Conservation (phyloP, 495 filamentous ascomycete genomes). For the Hyaloscypha bicolor region DNA sequence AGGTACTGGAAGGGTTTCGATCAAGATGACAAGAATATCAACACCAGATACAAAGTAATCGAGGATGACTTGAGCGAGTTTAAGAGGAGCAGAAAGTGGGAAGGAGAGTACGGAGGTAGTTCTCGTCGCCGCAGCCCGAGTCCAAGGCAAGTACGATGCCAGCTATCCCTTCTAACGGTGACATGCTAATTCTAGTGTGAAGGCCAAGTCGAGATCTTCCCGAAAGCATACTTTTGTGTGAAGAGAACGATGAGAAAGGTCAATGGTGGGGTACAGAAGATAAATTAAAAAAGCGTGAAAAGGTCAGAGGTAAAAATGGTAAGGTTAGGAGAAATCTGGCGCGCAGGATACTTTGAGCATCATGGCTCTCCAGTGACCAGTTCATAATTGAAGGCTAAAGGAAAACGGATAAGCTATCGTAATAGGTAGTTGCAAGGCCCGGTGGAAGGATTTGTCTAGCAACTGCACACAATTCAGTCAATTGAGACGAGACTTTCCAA, state of each 20-base stretch:
- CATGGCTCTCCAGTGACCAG: no score
- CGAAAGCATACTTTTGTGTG: background rate
- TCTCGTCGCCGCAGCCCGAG: background rate
- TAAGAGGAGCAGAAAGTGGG: background rate
- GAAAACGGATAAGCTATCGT: background rate
- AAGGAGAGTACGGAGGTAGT: background rate
- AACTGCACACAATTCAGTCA: background rate
- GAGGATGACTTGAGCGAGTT: background rate
- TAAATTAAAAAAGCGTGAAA: background rate
- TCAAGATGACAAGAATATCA: background rate
- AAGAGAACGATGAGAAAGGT: background rate
- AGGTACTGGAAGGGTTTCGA: background rate
- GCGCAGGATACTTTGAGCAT: background rate
- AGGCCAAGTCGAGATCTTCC: background rate
- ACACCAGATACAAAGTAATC: background rate
- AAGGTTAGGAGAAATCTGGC: background rate
- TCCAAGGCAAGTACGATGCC: background rate
- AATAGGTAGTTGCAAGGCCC: background rate
- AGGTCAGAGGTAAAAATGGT: background rate
- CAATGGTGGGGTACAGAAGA: background rate
- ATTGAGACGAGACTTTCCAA: background rate
- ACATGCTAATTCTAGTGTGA: background rate
- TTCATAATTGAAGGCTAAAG: no score
- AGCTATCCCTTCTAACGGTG: background rate
- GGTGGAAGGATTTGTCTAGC: background rate